Evolutionary conservation across 169 alveolate species (phyloP), one percentile per base, ranked within the genome.

Genomic region (Plasmodium inui): DNA sequence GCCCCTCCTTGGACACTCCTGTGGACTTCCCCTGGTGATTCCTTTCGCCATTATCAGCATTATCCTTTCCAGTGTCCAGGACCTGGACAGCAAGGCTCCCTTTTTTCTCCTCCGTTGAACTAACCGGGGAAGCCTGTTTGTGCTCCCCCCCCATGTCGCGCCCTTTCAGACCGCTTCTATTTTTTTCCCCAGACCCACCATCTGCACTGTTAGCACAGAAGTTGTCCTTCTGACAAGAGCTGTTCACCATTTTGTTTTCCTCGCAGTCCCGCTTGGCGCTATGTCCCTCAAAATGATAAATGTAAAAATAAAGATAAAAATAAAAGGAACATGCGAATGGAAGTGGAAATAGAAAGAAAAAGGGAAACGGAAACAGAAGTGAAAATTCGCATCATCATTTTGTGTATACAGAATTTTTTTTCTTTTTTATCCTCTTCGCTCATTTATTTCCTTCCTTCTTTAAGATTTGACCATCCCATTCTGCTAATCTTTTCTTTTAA

Each of bases 231-330:
- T 57, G 80, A 55, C 19, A 39, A 55, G 19, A 3, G 46, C 3
- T 81, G 46, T 2, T 81, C 76, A 46, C 34, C 88, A 81, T 80
- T 81, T 81, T 81, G 9, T 53, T 46, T 81, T 53, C 73, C 61
- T 8, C 22, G 39, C 37, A 32, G 34, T 26, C 3, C 7, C 12
- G 30, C 32, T 3, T 81, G 32, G 71, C 71, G 22, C 71, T 55
- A 0, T 57, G 22, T 50, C 26, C 37, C 55, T 53, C 46, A 82
- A 82, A 46, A 82, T 10, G n/a, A 44, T 9, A 39, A 14, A 39
- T 1, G 6, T 8, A 30, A 30, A 73, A 73, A 19, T n/a, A 7
- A 12, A 82, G 17, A 81, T 46, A 81, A 30, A 41, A n/a, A n/a
- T n/a, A n/a, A n/a, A n/a, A 12, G 55, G 55, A 12, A 10, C 55